These are phyloP conservation scores for Scorias spongiosa DNA, from an alignment of 2,329 filamentous ascomycete genomes.

Conservation along the genomic window DNA sequence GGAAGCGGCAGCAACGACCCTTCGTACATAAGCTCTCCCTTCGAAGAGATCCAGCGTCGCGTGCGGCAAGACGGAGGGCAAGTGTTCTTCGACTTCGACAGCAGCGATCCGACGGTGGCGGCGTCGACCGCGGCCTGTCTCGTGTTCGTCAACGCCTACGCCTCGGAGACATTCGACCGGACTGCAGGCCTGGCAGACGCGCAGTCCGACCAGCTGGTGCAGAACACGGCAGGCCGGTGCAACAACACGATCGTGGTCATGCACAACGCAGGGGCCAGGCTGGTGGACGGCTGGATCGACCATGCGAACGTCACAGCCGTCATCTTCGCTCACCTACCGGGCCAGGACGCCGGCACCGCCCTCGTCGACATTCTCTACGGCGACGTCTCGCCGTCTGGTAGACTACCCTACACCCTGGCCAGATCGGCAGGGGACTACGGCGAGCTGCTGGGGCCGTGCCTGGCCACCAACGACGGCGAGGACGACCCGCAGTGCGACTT, in stretches of 20 bases:
- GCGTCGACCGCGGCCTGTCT: constrained; percentile 27
- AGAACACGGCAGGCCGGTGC: constrained; percentile 42
- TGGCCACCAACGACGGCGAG: constrained; percentile 4
- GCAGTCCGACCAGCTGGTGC: constrained; percentile 40
- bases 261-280: constrained; percentile 47
- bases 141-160: constrained; percentile 44
- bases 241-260: constrained; percentile 49
- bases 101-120: constrained; percentile 33
- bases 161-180: constrained; percentile 25
- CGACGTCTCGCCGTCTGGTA: constrained; percentile 40
- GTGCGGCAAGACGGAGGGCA: constrained; percentile 38
- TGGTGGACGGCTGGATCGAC: constrained; percentile 47
- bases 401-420: constrained; percentile 47
- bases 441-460: constrained; percentile 21
- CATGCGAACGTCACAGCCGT: constrained; percentile 50
- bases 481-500: constrained; percentile 18
- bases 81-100: constrained; percentile 44
- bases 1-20: constrained; percentile 21
- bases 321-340: constrained; percentile 49
- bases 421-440: constrained; percentile 42
- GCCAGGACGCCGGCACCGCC: constrained; percentile 45
- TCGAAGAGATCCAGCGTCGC: constrained; percentile 19
- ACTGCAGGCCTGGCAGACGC: constrained; percentile 19
- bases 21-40: constrained; percentile 20
- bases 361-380: constrained; percentile 44